Conservation (phyloP, 2,329 filamentous ascomycete species). For the Juglanconis juglandina region DNA sequence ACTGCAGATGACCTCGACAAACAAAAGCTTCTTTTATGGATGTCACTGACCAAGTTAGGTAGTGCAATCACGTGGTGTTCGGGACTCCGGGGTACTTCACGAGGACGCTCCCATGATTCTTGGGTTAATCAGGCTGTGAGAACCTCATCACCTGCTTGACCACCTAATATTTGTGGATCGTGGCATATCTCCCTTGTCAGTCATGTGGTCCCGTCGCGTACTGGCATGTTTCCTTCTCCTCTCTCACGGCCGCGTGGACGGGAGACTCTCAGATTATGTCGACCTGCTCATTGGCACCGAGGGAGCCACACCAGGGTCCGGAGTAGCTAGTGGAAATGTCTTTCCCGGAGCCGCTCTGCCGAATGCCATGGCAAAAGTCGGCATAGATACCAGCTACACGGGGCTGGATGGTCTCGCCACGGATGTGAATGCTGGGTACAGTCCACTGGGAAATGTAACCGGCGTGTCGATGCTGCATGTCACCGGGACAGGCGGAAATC, state of each 20-base stretch:
- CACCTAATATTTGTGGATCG: neutral
- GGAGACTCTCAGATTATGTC: constrained; percentile 6
- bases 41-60: neutral
- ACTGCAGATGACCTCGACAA: neutral
- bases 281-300: constrained; percentile 9
- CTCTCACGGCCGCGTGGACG: neutral
- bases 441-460: constrained; percentile 10
- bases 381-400: constrained; percentile 10
- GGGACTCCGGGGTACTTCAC: neutral
- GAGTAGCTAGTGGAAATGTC: constrained; percentile 4
- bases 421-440: constrained; percentile 10
- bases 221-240: neutral
- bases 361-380: constrained; percentile 9
- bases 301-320: neutral
- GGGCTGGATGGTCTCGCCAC: constrained; percentile 1
- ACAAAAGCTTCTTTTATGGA: neutral
- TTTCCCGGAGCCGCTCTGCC: constrained; percentile 6
- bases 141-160: neutral
- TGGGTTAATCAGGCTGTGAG: neutral
- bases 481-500: constrained; percentile 8
- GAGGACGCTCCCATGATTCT: neutral
- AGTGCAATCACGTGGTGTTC: neutral
- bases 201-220: neutral
- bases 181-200: neutral
- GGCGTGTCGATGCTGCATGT: constrained; percentile 13